Percentiles rank a stretch among this genome's conserved stretches.
Evolutionary conservation across 164 flowering plant genomes (phyloP).

Genomic region (Echeveria elegans): DNA sequence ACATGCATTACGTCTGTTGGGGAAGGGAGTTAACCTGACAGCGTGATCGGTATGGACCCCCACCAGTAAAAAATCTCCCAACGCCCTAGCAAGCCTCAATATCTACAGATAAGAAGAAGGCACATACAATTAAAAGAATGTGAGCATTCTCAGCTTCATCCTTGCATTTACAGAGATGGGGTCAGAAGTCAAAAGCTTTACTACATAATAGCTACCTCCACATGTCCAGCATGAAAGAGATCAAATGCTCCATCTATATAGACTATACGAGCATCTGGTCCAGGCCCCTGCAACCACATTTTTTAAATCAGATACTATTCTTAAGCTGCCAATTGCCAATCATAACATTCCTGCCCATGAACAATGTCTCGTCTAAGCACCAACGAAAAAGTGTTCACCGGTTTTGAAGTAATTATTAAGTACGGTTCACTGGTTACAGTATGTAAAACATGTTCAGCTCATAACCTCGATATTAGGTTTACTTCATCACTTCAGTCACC

Average conservation of each 20-base stretch:
- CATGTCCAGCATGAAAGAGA: conserved; percentile 99
- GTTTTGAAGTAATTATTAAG: background rate
- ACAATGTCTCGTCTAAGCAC: background rate
- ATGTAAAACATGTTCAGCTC: background rate
- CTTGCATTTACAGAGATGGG: background rate
- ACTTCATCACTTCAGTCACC: background rate
- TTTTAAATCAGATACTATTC: background rate
- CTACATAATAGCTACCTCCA: conserved; percentile 49
- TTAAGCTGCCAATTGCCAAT: background rate
- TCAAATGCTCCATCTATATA: conserved; percentile 98
- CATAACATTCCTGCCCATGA: background rate
- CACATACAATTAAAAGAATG: background rate
- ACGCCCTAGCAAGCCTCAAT: conserved; percentile 71
- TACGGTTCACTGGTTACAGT: background rate
- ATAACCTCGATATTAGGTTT: background rate
- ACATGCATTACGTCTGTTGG: too few species aligned
- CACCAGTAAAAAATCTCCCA: conserved; percentile 95
- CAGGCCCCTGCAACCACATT: conserved; percentile 54
- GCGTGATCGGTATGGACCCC: conserved; percentile 92
- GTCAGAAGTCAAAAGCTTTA: background rate
- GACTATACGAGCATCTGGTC: conserved; percentile 79
- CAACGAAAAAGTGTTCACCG: background rate
- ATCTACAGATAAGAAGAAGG: conserved; percentile 34
- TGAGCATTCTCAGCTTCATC: background rate
- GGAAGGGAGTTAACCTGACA: conserved; percentile 45